Base-by-base conservation (phyloP, 2,329 filamentous ascomycete species). In the Arthrobotrys conoides region DNA sequence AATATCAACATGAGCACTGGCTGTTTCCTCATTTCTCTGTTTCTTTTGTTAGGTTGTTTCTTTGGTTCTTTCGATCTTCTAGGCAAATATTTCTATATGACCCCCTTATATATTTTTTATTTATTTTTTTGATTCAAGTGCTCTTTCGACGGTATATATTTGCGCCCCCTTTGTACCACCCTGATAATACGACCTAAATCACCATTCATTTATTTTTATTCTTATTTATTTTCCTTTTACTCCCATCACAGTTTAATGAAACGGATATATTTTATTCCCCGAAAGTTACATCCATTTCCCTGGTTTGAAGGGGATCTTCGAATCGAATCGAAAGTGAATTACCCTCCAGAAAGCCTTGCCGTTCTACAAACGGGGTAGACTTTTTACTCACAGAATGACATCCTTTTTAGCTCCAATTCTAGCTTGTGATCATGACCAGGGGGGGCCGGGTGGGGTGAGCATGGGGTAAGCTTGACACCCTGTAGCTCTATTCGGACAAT, bases 341-440 rank as follows among this genome's bases (percentile, higher is more conserved):
- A 24, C 49, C 27, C 53, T 30, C 27, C 27, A 59, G n/a, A 22
- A 30, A 8, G 53, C 33, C 53, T 63, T 71, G 66, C 24, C 14
- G 18, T 18, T 51, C n/a, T n/a, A 6, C 27, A 30, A 6, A 30
- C 6, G 27, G 27, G 27, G 27, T 30, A 3, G 27, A 48, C 33
- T 59, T n/a, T n/a, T n/a, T 51, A 18, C 44, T 46, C 38, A 36
- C 51, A 59, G 16, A n/a, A 48, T 67, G 38, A 55, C 53, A 55
- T 30, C 24, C 24, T 49, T 36, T 70, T 71, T 30, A 64, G 53
- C 36, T 63, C 51, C 41, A 41, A 44, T 18, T 61, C 27, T 67
- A 33, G 75, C 75, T 78, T 78, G 75, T 78, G 75, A 78, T 71
- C 63, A 71, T 24, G 27, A 16, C 75, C 36, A 63, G 64, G 70